These are phyloP conservation scores for Lasiosphaeriaceae sp. DNA, from an alignment of 495 filamentous ascomycete species.

Conservation along the genomic window DNA sequence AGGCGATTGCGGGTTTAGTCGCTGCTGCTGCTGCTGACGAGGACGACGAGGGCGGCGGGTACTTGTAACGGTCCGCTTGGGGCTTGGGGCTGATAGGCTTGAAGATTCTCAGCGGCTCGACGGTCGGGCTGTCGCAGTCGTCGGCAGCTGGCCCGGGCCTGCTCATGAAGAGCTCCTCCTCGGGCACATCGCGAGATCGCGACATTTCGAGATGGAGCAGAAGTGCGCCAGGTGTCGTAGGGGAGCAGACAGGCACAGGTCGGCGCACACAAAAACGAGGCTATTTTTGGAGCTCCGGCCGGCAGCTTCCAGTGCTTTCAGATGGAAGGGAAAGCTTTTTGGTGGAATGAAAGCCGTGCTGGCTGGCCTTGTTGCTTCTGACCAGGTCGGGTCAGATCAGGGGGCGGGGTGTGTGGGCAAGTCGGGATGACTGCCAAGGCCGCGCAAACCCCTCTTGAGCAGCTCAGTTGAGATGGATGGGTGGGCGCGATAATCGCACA, in stretches of 20 bases:
- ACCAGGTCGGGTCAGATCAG: too few species aligned
- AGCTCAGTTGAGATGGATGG: too few species aligned
- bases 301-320: background rate
- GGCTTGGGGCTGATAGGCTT: conserved; percentile 59
- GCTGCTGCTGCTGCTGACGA: conserved; percentile 26
- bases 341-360: too few species aligned
- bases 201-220: conserved; percentile 30
- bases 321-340: too few species aligned
- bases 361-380: too few species aligned
- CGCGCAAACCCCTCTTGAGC: too few species aligned
- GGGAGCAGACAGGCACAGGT: background rate
- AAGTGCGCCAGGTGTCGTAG: too few species aligned
- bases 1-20: conserved; percentile 26
- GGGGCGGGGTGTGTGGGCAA: too few species aligned
- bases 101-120: conserved; percentile 83
- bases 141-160: conserved; percentile 41
- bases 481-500: too few species aligned
- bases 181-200: conserved; percentile 50
- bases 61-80: conserved; percentile 41
- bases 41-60: conserved; percentile 44
- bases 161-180: conserved; percentile 76
- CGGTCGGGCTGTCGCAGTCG: conserved; percentile 63
- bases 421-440: too few species aligned
- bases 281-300: conserved; percentile 5
- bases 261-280: conserved; percentile 1